These are phyloP conservation scores for Mimosa pudica DNA, from an alignment of 306 rosid species.

Conservation along the genomic window DNA sequence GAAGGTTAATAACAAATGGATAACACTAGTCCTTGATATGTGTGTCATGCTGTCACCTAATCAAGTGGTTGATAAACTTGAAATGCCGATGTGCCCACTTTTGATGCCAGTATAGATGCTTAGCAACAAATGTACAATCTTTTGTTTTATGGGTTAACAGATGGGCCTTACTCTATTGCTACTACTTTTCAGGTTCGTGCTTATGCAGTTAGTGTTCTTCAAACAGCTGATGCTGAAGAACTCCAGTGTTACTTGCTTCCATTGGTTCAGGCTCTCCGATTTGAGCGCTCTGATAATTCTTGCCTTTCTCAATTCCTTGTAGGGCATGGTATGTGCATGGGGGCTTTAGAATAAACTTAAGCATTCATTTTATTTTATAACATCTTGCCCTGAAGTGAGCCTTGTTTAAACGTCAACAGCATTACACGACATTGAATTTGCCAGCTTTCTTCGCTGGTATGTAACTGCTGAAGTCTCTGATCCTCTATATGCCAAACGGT, in stretches of 20 bases:
- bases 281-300: slow-evolving; percentile 96
- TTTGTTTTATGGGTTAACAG: background rate
- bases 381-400: slow-evolving; percentile 42
- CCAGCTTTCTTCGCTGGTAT: slow-evolving; percentile 99
- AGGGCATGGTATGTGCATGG: slow-evolving; percentile 70
- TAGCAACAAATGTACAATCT: slow-evolving; percentile 11
- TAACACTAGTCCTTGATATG: background rate
- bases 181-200: slow-evolving; percentile 82
- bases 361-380: slow-evolving; percentile 38
- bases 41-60: background rate
- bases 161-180: slow-evolving; percentile 25
- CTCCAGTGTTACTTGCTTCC: slow-evolving; percentile 97
- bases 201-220: slow-evolving; percentile 98
- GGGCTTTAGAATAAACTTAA: slow-evolving; percentile 37
- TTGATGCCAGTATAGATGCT: slow-evolving; percentile 22
- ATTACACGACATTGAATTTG: slow-evolving; percentile 80
- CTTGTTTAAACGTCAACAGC: slow-evolving; percentile 61
- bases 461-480: slow-evolving; percentile 96
- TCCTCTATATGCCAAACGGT: slow-evolving; percentile 93
- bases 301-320: slow-evolving; percentile 89
- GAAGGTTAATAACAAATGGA: too few species aligned
- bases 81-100: background rate
- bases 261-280: slow-evolving; percentile 98
- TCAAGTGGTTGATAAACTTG: background rate
- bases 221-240: slow-evolving; percentile 98